Base-by-base conservation (phyloP, 495 filamentous ascomycete genomes). In the Staphylotrichum tortipilum region DNA sequence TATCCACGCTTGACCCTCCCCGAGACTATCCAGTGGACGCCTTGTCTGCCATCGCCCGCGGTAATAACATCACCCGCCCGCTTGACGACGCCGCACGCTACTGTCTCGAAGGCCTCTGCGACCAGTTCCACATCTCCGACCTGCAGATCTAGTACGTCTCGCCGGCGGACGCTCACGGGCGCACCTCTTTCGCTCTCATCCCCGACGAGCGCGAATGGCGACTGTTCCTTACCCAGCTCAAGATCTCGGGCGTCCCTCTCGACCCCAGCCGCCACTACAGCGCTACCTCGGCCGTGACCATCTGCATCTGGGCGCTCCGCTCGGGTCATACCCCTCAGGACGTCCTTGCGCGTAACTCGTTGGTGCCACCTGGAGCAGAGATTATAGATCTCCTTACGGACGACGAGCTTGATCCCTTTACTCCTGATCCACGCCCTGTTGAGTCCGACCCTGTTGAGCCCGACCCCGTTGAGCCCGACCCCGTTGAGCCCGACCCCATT, bases 331-430 rank as follows among this genome's bases (percentile, higher is more conserved):
- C 36, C 17, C 36, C 36, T 22, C 18, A 39, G 36, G 36, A 39
- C 4, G 36, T 39, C 17, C 15, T 39, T n/a, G 36, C 36, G 18
- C 36, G 8, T 7, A 35, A 35, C 9, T 15, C 33, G 9, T 14
- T n/a, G 36, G 36, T 39, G 36, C 17, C 18, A 22, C 18, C 36
- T 39, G 17, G 36, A 15, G 18, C 14, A 39, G 36, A 39, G 36
- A 19, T 39, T n/a, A n/a, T 40, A 40, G 38, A 40, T 40, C 38
- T 40, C 38, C 38, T 40, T 8, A 40, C 38, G 14, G 38, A 40
- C 38, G 38, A 40, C 38, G 38, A 40, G 21, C 38, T 40, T 40
- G 38, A 40, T 23, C 38, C 38, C 38, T 26, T 10, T 40, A 23
- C 21, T 21, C 36, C 15, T 26, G 22, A 26, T n/a, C 19, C 7